Conservation (phyloP, 2,329 filamentous ascomycete species). For the Aspergillus cejpii region DNA sequence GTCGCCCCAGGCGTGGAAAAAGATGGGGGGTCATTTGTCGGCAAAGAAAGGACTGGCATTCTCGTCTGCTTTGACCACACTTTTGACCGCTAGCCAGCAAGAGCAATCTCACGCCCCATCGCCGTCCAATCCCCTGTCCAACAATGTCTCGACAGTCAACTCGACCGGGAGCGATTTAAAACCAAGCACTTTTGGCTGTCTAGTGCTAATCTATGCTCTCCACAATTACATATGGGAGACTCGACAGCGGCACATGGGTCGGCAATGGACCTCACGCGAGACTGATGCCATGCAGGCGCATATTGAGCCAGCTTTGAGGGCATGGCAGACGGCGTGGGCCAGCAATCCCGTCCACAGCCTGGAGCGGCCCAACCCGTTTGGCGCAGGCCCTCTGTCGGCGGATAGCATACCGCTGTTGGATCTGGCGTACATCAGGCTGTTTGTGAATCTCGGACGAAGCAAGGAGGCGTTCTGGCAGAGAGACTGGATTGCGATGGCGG, state of each 20-base stretch:
- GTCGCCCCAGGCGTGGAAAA: conserved; percentile 71
- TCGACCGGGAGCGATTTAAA: conserved; percentile 57
- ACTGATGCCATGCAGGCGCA: conserved; percentile 94
- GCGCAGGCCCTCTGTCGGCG: conserved; percentile 72
- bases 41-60: conserved; percentile 70
- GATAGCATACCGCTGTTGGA: conserved; percentile 88
- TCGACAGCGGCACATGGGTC: conserved; percentile 77
- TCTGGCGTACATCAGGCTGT: conserved; percentile 83
- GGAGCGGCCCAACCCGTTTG: conserved; percentile 77
- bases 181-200: conserved; percentile 85
- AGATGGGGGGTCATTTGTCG: conserved; percentile 66
- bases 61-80: conserved; percentile 69
- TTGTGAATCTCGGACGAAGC: conserved; percentile 83
- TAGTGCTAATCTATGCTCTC: conserved; percentile 85
- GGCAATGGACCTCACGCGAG: conserved; percentile 84
- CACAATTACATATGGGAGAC: conserved; percentile 99
- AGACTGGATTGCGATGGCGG: conserved; percentile 85
- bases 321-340: conserved; percentile 90
- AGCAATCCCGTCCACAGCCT: conserved; percentile 77
- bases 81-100: conserved; percentile 70
- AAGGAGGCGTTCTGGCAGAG: conserved; percentile 93
- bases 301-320: conserved; percentile 86
- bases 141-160: conserved; percentile 44
- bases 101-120: conserved; percentile 42
- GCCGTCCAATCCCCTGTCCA: conserved; percentile 39